These are phyloP conservation scores for Talaromyces wortmannii DNA, from an alignment of 495 filamentous ascomycete species.

Conservation along the genomic window DNA sequence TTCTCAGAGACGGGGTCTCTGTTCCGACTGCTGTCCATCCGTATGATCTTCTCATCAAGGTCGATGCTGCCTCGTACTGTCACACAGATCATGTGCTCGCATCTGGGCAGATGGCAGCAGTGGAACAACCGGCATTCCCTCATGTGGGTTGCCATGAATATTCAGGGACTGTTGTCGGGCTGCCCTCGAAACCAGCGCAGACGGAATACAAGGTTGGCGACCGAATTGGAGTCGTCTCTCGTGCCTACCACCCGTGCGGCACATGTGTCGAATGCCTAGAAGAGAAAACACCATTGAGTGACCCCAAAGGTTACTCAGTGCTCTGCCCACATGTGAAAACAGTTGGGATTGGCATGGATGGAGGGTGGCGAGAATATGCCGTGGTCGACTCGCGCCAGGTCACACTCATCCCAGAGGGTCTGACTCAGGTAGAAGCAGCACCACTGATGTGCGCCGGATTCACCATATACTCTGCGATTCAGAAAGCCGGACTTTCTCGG, in stretches of 20 bases:
- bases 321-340: conserved; percentile 10
- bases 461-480: conserved; percentile 45
- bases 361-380: conserved; percentile 48
- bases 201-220: conserved; percentile 40
- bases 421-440: conserved; percentile 43
- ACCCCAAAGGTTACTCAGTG: conserved; percentile 4
- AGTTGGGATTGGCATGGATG: conserved; percentile 39
- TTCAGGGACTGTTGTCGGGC: conserved; percentile 43
- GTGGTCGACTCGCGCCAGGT: conserved; percentile 36
- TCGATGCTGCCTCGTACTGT: conserved; percentile 51
- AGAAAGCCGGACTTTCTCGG: conserved; percentile 29
- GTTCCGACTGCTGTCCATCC: conserved; percentile 2
- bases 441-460: conserved; percentile 52
- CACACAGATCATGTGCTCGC: conserved; percentile 51
- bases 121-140: conserved; percentile 23
- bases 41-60: conserved; percentile 49
- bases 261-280: conserved; percentile 27
- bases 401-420: conserved; percentile 35
- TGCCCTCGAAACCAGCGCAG: conserved; percentile 34
- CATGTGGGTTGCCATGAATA: conserved; percentile 49
- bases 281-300: conserved; percentile 1
- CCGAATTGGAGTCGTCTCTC: conserved; percentile 28
- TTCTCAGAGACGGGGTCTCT: neutral
- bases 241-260: conserved; percentile 28
- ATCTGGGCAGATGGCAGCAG: conserved; percentile 29